These are phyloP conservation scores for Saccharomycopsis schoenii DNA, from an alignment of 805 yeast species.

Conservation along the genomic window DNA sequence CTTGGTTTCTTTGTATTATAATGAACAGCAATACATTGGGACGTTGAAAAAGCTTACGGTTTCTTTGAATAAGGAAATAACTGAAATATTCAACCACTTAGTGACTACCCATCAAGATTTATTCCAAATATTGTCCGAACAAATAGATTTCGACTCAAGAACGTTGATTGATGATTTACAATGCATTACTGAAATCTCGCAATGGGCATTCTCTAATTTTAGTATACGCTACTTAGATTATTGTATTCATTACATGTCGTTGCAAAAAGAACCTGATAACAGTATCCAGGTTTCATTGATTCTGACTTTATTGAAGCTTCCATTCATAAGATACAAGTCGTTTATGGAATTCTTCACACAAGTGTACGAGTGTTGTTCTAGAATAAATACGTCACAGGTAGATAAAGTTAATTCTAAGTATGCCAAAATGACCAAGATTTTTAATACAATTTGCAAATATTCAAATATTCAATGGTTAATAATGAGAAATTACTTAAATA, in stretches of 20 bases:
- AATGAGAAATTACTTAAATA: slow-evolving; percentile 13
- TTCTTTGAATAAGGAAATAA: background rate
- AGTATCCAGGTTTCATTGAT: background rate
- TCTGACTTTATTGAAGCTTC: slow-evolving; percentile 6
- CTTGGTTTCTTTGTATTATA: background rate
- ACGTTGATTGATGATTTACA: slow-evolving; percentile 7
- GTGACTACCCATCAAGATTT: background rate
- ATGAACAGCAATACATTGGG: background rate
- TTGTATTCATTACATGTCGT: slow-evolving; percentile 1
- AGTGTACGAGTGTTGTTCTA: slow-evolving; percentile 5
- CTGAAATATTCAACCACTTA: background rate
- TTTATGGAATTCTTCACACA: slow-evolving; percentile 6
- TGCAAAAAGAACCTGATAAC: background rate
- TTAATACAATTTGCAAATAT: slow-evolving; percentile 5
- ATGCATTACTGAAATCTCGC: slow-evolving; percentile 12
- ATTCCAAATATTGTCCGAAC: background rate
- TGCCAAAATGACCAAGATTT: slow-evolving; percentile 10
- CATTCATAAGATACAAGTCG: slow-evolving; percentile 16
- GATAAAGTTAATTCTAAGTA: slow-evolving; percentile 5
- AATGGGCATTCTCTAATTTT: slow-evolving; percentile 12
- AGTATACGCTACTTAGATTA: slow-evolving; percentile 11
- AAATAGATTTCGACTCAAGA: background rate
- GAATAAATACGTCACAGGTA: slow-evolving; percentile 10
- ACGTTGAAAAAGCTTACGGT: background rate
- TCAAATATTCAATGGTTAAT: slow-evolving; percentile 14